These are phyloP conservation scores for Penicillium waksmanii DNA, from an alignment of 495 filamentous ascomycete genomes.

Conservation along the genomic window DNA sequence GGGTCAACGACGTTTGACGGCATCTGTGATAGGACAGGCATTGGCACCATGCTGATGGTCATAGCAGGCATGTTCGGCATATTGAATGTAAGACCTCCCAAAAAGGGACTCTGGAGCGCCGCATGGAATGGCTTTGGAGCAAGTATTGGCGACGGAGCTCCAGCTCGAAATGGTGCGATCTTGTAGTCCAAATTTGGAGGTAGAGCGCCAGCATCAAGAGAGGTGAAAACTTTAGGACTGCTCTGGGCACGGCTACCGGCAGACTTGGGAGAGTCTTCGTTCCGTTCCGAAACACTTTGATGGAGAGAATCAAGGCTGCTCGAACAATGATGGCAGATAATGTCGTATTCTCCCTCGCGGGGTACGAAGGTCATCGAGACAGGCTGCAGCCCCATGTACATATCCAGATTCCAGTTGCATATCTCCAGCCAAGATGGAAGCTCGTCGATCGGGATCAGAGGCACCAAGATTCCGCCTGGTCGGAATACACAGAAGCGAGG, in stretches of 20 bases:
- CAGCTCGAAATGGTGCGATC: neutral
- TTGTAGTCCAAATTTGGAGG: too few species aligned
- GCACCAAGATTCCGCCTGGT: slow-evolving; percentile 29
- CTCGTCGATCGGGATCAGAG: slow-evolving; percentile 44
- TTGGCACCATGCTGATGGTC: neutral
- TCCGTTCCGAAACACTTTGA: slow-evolving; percentile 33
- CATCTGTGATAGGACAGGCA: neutral
- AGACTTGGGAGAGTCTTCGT: slow-evolving; percentile 14
- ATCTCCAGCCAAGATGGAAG: slow-evolving; percentile 43
- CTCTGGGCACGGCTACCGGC: slow-evolving; percentile 11
- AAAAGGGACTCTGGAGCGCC: slow-evolving; percentile 21
- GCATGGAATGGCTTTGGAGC: slow-evolving; percentile 20
- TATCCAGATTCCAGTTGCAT: slow-evolving; percentile 25
- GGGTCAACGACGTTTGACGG: neutral
- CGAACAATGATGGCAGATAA: slow-evolving; percentile 41
- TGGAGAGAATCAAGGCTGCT: slow-evolving; percentile 33
- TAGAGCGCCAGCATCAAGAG: neutral
- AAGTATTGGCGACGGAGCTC: neutral
- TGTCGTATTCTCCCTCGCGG: slow-evolving; percentile 43
- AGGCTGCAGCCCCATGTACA: slow-evolving; percentile 28
- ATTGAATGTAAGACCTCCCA: slow-evolving; percentile 20
- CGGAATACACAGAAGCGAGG: slow-evolving; percentile 42
- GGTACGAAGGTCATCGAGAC: slow-evolving; percentile 27
- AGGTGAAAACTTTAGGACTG: slow-evolving; percentile 9
- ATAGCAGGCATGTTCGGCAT: slow-evolving; percentile 11